Conservation (phyloP, 202 grass and related monocot genomes). For the Carex arenaria region DNA sequence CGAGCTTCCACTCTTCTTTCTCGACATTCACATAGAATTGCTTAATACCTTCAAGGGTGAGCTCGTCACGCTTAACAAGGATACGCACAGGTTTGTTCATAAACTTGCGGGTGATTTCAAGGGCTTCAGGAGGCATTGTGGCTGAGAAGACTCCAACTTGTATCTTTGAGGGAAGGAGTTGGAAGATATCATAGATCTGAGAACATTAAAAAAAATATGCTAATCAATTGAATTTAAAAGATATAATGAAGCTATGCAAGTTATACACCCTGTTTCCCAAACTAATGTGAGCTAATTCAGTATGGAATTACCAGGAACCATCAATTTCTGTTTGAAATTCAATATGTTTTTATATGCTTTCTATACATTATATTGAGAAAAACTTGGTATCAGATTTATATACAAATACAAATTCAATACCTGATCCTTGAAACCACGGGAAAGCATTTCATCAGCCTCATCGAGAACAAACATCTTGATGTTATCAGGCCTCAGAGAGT, state of each 20-base stretch:
- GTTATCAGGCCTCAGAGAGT: slow-evolving; percentile 71
- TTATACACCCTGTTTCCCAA: not conserved
- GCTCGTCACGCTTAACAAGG: slow-evolving; percentile 87
- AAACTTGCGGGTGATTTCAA: slow-evolving; percentile 89
- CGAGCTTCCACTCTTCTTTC: slow-evolving; percentile 91
- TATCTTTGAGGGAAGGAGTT: slow-evolving; percentile 76
- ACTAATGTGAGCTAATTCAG: not conserved
- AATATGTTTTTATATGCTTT: not conserved
- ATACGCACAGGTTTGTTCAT: slow-evolving; percentile 93
- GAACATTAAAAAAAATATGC: not conserved
- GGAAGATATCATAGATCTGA: slow-evolving; percentile 96
- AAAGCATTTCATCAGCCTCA: slow-evolving; percentile 98
- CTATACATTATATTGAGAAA: not conserved
- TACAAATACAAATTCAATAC: slow-evolving; percentile 29
- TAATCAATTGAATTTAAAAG: not conserved
- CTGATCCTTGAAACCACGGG: slow-evolving; percentile 96
- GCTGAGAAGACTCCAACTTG: slow-evolving; percentile 92
- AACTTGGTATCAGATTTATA: not conserved
- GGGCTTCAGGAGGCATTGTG: slow-evolving; percentile 84
- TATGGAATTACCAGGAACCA: not conserved
- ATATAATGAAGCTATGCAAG: not conserved
- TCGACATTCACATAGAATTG: slow-evolving; percentile 95
- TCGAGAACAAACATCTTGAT: slow-evolving; percentile 94
- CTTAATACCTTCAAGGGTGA: slow-evolving; percentile 93
- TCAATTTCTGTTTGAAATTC: not conserved